Percentiles rank a stretch among this genome's conserved stretches.
phyloP scores from a whole-genome alignment of 2,329 filamentous ascomycete genomes.

The Ceratocystis colombiana region DNA sequence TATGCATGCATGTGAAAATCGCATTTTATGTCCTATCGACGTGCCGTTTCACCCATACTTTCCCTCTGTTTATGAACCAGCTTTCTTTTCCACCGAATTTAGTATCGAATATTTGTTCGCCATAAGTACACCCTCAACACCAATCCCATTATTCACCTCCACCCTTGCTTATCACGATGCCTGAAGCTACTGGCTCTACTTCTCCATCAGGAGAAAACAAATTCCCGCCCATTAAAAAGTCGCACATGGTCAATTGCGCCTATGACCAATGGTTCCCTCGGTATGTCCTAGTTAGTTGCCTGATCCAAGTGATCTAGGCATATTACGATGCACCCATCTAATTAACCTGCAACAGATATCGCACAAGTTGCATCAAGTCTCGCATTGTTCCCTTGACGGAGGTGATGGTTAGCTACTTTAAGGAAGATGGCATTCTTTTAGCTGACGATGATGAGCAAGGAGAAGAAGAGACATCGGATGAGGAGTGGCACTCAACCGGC shows the following conservation, averaged over 20 bases:
- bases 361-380: constrained; percentile 71
- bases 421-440: constrained; percentile 83
- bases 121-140: not conserved
- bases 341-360: constrained; percentile 42
- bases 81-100: too few species aligned
- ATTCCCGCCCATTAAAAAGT: constrained; percentile 74
- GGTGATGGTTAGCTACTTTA: constrained; percentile 75
- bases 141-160: not conserved
- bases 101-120: too few species aligned
- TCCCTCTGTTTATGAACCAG: too few species aligned
- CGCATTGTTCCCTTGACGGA: constrained; percentile 67
- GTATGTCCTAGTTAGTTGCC: constrained; percentile 34
- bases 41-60: too few species aligned
- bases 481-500: constrained; percentile 37
- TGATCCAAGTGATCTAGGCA: not conserved
- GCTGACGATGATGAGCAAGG: constrained; percentile 51
- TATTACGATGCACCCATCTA: not conserved
- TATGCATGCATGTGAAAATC: not conserved
- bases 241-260: constrained; percentile 88
- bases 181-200: constrained; percentile 14
- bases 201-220: constrained; percentile 36
- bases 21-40: too few species aligned
- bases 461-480: constrained; percentile 49
- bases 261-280: constrained; percentile 85
- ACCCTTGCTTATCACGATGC: constrained; percentile 13